These are phyloP conservation scores for Ophiostoma angusticollis DNA, from an alignment of 2,329 filamentous ascomycete genomes.

Conservation along the genomic window DNA sequence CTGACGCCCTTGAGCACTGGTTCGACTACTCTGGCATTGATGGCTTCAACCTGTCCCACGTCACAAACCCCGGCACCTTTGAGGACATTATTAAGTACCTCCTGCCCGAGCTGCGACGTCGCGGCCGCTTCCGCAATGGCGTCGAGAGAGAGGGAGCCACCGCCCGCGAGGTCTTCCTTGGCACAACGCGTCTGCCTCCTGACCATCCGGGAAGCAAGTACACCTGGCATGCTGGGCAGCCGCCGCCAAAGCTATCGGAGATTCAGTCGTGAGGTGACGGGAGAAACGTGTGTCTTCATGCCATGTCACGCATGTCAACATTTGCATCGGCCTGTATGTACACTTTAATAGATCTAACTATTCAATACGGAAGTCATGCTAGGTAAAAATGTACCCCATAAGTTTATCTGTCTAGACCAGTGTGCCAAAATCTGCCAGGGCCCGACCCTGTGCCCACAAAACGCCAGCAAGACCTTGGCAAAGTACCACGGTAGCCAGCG, in stretches of 20 bases:
- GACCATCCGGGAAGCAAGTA: slow-evolving; percentile 6
- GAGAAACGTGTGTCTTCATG: too few relatives aligned
- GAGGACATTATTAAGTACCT: slow-evolving; percentile 53
- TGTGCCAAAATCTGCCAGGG: too few relatives aligned
- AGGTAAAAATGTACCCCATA: too few relatives aligned
- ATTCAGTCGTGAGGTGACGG: slow-evolving; percentile 5
- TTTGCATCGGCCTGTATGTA: too few relatives aligned
- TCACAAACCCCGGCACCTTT: slow-evolving; percentile 41
- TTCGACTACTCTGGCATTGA: slow-evolving; percentile 56
- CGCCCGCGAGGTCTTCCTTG: slow-evolving; percentile 9
- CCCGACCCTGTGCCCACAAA: too few relatives aligned
- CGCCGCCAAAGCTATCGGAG: slow-evolving; percentile 1
- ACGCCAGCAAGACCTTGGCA: too few relatives aligned
- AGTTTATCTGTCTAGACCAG: too few relatives aligned
- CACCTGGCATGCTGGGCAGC: slow-evolving; percentile 5
- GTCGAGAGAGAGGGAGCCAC: slow-evolving; percentile 6
- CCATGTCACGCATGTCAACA: too few relatives aligned
- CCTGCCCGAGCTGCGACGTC: slow-evolving; percentile 45
- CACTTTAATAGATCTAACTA: too few relatives aligned
- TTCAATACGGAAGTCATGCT: too few relatives aligned
- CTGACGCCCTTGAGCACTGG: slow-evolving; percentile 56
- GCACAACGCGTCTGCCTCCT: not conserved
- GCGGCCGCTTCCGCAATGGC: slow-evolving; percentile 26
- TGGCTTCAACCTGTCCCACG: slow-evolving; percentile 53
- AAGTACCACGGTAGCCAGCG: too few relatives aligned